Percentiles rank a stretch among this genome's conserved stretches.
Evolutionary conservation across 306 rosid species (phyloP).

Genomic region (Prunus davidiana): DNA sequence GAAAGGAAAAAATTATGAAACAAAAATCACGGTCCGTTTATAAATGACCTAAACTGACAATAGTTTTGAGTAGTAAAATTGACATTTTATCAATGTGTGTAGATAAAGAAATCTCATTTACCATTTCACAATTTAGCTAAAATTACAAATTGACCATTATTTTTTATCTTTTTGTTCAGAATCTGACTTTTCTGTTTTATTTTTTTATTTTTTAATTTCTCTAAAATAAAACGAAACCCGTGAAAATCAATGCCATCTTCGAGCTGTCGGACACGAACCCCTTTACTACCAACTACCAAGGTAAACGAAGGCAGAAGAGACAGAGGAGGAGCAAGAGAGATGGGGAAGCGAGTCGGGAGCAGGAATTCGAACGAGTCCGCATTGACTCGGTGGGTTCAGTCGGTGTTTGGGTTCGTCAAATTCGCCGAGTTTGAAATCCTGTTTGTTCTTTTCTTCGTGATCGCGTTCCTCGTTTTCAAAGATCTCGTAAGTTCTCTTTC

Average conservation of each 20-base stretch:
- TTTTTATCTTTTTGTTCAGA: background rate
- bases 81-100: no score
- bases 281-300: background rate
- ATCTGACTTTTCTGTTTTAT: background rate
- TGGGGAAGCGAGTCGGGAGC: conserved; percentile 45
- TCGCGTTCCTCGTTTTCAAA: conserved; percentile 76
- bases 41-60: no score
- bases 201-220: background rate
- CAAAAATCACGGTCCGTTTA: no score
- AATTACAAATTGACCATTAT: background rate
- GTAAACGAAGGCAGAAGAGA: background rate
- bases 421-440: conserved; percentile 90
- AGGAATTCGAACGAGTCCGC: conserved; percentile 41
- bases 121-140: background rate
- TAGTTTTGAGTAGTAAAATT: no score
- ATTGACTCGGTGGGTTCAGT: conserved; percentile 47
- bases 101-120: no score
- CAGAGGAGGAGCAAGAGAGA: conserved; percentile 1
- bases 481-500: conserved; percentile 53
- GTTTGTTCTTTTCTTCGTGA: conserved; percentile 70
- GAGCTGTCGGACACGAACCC: background rate
- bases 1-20: no score
- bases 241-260: background rate
- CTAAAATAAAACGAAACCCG: background rate
- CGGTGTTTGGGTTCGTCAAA: conserved; percentile 54